Evolutionary conservation across 169 alveolate genomes (phyloP).

Genomic region (Plasmodium ovale): DNA sequence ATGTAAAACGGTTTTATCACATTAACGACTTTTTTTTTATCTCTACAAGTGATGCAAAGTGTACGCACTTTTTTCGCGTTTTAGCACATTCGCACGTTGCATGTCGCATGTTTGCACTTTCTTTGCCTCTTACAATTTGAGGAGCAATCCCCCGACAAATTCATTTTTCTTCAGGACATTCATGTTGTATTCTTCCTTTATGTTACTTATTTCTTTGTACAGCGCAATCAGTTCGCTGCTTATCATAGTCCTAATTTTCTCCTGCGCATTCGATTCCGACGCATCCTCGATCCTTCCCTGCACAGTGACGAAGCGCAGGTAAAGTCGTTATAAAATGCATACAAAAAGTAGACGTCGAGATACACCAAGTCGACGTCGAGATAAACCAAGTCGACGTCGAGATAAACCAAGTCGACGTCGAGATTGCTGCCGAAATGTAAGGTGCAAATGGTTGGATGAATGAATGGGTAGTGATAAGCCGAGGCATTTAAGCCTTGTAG

Average conservation of each 20-base stretch:
- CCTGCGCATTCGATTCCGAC: constrained; percentile 11
- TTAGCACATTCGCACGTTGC: too few species aligned
- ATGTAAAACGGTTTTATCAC: too few species aligned
- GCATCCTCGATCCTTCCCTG: constrained; percentile 17
- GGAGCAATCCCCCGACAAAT: constrained; percentile 34
- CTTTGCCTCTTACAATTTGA: constrained; percentile 31
- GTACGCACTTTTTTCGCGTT: too few species aligned
- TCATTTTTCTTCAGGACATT: constrained; percentile 66
- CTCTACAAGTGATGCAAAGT: too few species aligned
- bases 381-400: neutral
- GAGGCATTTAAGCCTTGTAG: too few species aligned
- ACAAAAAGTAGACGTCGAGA: neutral
- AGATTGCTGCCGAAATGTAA: too few species aligned
- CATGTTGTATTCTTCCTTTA: constrained; percentile 52
- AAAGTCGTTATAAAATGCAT: too few species aligned
- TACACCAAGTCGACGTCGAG: neutral
- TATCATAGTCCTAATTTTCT: constrained; percentile 19
- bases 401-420: neutral
- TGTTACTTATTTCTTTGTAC: constrained; percentile 63
- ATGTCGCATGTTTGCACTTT: too few species aligned
- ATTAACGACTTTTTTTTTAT: too few species aligned
- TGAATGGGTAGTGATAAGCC: too few species aligned
- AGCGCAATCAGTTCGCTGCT: constrained; percentile 40
- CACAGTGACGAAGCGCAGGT: neutral
- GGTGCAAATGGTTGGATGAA: too few species aligned